Evolutionary conservation across 2,329 filamentous ascomycete genomes (phyloP).

Genomic region (Ceratocystis ficicola): DNA sequence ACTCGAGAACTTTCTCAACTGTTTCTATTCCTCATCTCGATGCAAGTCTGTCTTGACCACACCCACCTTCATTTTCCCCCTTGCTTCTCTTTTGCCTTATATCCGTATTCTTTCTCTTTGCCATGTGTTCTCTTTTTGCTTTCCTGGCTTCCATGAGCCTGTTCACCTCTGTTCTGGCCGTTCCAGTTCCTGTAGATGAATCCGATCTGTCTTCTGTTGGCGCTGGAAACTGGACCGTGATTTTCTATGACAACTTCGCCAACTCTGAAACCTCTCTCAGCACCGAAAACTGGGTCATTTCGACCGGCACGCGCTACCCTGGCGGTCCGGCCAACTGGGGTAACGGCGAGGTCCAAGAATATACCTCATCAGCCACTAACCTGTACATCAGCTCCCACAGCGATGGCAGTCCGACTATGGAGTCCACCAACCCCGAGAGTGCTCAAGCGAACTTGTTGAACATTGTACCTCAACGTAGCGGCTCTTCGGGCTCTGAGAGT

Average conservation of each 20-base stretch:
- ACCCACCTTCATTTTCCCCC: conserved; percentile 3
- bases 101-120: background rate
- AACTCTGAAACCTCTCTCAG: conserved; percentile 13
- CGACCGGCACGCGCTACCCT: conserved; percentile 36
- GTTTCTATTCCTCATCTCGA: conserved; percentile 7
- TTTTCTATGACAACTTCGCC: conserved; percentile 28
- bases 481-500: background rate
- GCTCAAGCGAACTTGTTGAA: conserved; percentile 10
- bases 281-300: conserved; percentile 14
- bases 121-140: background rate
- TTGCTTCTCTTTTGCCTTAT: background rate
- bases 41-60: background rate
- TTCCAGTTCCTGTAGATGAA: background rate
- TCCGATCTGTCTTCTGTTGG: background rate
- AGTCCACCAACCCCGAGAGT: background rate
- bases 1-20: background rate
- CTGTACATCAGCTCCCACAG: conserved; percentile 28
- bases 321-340: conserved; percentile 38
- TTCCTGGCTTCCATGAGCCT: conserved; percentile 1
- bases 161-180: background rate
- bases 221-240: conserved; percentile 17
- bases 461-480: conserved; percentile 17
- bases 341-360: conserved; percentile 38
- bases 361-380: conserved; percentile 34
- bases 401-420: conserved; percentile 24